Conservation (phyloP, 345 rosid species). For the Bretschneidera sinensis region DNA sequence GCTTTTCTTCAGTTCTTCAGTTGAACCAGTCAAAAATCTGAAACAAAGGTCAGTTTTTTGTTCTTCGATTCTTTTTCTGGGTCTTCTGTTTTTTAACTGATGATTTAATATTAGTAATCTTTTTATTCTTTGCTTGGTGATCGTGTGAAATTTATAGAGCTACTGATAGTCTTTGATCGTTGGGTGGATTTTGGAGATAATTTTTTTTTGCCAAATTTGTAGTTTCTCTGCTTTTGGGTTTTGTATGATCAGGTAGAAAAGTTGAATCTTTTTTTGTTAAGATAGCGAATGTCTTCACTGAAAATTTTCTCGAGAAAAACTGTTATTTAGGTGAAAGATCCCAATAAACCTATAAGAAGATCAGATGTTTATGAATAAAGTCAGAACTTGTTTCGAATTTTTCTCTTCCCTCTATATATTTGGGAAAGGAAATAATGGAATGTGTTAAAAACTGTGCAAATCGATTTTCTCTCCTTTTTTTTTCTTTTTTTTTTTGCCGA, state of each 20-base stretch:
- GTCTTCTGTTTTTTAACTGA: no score
- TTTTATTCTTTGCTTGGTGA: neutral
- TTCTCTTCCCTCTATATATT: neutral
- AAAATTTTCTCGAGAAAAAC: neutral
- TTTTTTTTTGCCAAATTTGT: neutral
- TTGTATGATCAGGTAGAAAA: neutral
- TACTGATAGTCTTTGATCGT: neutral
- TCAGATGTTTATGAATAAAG: neutral
- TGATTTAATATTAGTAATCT: neutral
- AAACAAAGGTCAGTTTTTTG: neutral
- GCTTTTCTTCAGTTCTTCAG: neutral
- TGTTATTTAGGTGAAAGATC: no score
- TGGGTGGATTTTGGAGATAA: neutral
- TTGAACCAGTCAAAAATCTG: neutral
- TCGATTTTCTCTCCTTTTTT: conserved; percentile 5
- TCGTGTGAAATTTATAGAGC: neutral
- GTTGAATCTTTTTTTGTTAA: neutral
- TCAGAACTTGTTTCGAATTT: neutral
- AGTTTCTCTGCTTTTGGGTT: neutral
- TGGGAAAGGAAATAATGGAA: neutral
- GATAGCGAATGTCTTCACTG: neutral
- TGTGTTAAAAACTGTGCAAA: neutral
- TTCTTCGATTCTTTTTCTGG: neutral
- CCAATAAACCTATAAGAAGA: no score
- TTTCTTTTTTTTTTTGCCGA: conserved; percentile 6